These are phyloP conservation scores for Diplocarpon rosae DNA, from an alignment of 2,329 filamentous ascomycete species.

Conservation along the genomic window DNA sequence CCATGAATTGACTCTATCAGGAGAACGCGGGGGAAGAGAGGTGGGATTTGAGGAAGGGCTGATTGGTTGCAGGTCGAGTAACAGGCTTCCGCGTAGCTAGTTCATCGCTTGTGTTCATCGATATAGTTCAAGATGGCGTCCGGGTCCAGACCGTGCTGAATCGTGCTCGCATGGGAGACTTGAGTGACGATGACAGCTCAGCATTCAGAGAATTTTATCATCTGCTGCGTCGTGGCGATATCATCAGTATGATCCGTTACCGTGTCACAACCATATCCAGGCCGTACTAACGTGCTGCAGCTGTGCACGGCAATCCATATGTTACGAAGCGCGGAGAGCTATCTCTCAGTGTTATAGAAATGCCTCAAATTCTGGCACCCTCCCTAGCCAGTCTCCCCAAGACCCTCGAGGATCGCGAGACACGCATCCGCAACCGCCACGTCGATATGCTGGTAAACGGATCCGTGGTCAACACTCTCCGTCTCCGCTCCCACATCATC, in stretches of 20 bases:
- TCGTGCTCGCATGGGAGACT: conserved; percentile 36
- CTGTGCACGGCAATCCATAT: conserved; percentile 59
- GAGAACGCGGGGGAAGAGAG: too few species aligned
- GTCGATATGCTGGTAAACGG: conserved; percentile 75
- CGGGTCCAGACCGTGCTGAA: conserved; percentile 70
- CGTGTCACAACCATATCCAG: neutral
- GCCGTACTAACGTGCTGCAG: conserved; percentile 18
- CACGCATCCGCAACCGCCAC: conserved; percentile 66
- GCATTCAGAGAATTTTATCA: conserved; percentile 51
- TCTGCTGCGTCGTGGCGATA: conserved; percentile 69
- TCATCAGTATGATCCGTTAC: conserved; percentile 54
- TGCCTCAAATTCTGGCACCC: conserved; percentile 67
- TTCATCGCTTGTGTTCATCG: conserved; percentile 73
- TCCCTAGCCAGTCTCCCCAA: conserved; percentile 70
- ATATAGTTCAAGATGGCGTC: conserved; percentile 62
- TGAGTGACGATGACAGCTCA: conserved; percentile 27
- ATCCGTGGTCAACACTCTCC: conserved; percentile 55
- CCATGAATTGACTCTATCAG: too few species aligned
- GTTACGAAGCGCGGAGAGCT: conserved; percentile 59
- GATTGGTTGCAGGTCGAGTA: conserved; percentile 53
- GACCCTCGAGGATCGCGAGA: conserved; percentile 58
- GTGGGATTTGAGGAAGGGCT: conserved; percentile 8
- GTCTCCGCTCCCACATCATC: conserved; percentile 64
- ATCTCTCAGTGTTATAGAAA: conserved; percentile 54
- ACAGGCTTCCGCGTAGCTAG: conserved; percentile 59